A percentile compares a stretch with the other conserved stretches of the same genome.
phyloP scores from a whole-genome alignment of 148 eudicot genomes.

The Linanthus parryae region DNA sequence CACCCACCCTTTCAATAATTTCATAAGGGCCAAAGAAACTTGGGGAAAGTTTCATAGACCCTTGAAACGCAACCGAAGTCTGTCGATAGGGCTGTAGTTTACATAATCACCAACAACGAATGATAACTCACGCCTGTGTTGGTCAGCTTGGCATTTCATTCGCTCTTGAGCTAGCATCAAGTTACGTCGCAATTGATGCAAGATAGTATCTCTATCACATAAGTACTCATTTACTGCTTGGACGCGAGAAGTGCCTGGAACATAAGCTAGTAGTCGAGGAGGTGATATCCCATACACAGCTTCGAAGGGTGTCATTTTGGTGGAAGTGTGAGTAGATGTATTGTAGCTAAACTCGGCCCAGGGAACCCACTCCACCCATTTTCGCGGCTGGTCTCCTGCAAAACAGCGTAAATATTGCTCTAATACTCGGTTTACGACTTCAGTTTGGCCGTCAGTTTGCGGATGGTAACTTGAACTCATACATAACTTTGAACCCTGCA shows the following conservation, averaged over 20 bases:
- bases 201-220: neutral
- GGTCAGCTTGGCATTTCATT: neutral
- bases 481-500: neutral
- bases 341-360: slow-evolving; percentile 7
- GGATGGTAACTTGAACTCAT: slow-evolving; percentile 3
- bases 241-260: neutral
- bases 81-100: neutral
- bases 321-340: neutral
- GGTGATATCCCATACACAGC: neutral
- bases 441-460: neutral
- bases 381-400: neutral
- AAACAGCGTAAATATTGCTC: neutral
- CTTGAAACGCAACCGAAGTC: neutral
- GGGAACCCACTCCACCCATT: neutral
- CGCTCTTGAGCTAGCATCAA: neutral
- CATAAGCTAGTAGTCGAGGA: neutral
- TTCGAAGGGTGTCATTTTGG: neutral
- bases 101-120: slow-evolving; percentile 1
- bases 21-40: neutral
- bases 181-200: neutral
- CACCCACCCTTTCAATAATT: neutral
- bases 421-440: neutral
- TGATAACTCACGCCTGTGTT: neutral
- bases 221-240: slow-evolving; percentile 1
- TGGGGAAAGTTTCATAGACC: neutral